Conservation (phyloP, 2,329 filamentous ascomycete genomes). For the Apiospora hydei region DNA sequence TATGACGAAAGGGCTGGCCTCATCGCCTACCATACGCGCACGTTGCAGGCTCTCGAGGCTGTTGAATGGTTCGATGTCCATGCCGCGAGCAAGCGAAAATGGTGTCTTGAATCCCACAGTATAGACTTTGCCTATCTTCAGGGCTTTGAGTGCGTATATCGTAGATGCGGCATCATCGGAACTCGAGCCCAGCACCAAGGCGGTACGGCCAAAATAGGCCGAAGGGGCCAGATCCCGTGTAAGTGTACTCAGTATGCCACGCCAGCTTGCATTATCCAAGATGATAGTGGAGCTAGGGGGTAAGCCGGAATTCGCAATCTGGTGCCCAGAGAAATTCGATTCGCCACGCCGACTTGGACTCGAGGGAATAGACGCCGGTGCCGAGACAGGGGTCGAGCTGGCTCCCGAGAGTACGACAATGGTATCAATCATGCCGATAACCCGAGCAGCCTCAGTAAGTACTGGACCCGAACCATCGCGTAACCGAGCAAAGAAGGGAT, state of each 20-base stretch:
- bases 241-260: conserved; percentile 81
- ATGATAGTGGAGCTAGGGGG: conserved; percentile 65
- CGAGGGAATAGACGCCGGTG: conserved; percentile 55
- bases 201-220: conserved; percentile 78
- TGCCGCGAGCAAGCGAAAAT: conserved; percentile 66
- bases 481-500: conserved; percentile 57
- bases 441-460: conserved; percentile 77
- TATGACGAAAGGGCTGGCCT: conserved; percentile 76
- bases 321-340: conserved; percentile 28
- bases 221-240: conserved; percentile 84
- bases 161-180: conserved; percentile 79
- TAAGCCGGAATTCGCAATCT: conserved; percentile 41
- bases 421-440: conserved; percentile 83
- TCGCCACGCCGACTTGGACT: conserved; percentile 52
- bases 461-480: conserved; percentile 60
- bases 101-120: conserved; percentile 81
- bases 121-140: conserved; percentile 81
- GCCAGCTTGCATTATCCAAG: conserved; percentile 86
- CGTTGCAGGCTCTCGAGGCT: conserved; percentile 69
- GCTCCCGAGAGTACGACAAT: conserved; percentile 69
- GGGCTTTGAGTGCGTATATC: conserved; percentile 79
- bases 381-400: conserved; percentile 51
- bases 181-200: conserved; percentile 76
- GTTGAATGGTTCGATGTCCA: conserved; percentile 81
- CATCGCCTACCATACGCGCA: conserved; percentile 56